Evolutionary conservation across 352 stramenopile species (phyloP), one percentile per base, ranked within the genome.

Genomic region (Plasmopara halstedii): DNA sequence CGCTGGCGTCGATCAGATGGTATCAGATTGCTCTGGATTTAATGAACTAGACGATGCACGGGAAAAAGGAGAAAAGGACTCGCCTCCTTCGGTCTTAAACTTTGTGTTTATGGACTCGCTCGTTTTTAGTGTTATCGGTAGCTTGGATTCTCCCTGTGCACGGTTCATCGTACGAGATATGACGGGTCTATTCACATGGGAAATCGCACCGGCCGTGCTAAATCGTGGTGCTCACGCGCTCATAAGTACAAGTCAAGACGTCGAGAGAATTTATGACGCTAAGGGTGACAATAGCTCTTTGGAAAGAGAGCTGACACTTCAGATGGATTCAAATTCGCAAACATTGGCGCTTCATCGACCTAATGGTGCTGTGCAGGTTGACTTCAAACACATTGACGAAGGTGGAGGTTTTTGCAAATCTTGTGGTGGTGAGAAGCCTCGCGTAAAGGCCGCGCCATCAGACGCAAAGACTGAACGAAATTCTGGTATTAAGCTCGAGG

Each of bases 21-120:
- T 87, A 11, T 94, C 82, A 4, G 80, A 72, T 45, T 94, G 82
- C 37, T 73, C 75, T 0, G 82, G 91, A 54, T 56, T 90, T 13
- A 62, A 58, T 8, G 70, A 88, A 19, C 46, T 52, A 10, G 69
- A 85, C 25, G 50, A 57, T 34, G 31, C 50, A 2, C 42, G 53
- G 21, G 53, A 59, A 10, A 53, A 36, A 25, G 53, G 48, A 0
- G 70, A 72, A 27, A 59, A 75, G 34, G 50, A 66, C 10, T 50
- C 42, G 2, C 50, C 45, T 6, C 59, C 65, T 19, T 57, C 61
- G 0, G 67, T 70, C 2, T 54, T 91, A n/a, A 89, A 77, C 42
- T 94, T 94, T 59, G 78, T 94, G 22, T 91, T 88, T 38, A 90
- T 94, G 79, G 76, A 91, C 43, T 86, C 79, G 19, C 86, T 94